These are phyloP conservation scores for Penicillium sp. DNA, from an alignment of 2,329 filamentous ascomycete species.

Conservation along the genomic window DNA sequence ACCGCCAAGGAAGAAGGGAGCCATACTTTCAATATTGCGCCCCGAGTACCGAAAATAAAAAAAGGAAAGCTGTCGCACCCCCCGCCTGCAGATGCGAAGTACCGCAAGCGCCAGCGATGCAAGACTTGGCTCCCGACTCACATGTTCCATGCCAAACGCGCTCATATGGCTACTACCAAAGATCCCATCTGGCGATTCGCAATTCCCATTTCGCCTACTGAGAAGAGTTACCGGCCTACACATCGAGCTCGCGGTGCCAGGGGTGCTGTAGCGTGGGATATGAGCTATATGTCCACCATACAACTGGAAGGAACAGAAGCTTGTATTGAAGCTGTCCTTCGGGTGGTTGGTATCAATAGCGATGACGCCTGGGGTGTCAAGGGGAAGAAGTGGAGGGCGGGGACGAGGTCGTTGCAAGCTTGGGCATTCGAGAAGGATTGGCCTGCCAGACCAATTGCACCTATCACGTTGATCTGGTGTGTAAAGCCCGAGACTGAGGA, in stretches of 20 bases:
- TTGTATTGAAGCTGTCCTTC: slow-evolving; percentile 69
- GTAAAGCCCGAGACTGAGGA: slow-evolving; percentile 44
- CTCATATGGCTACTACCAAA: slow-evolving; percentile 79
- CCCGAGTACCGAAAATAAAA: slow-evolving; percentile 66
- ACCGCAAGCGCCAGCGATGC: slow-evolving; percentile 79
- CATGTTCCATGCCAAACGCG: slow-evolving; percentile 88
- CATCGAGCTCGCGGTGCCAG: slow-evolving; percentile 76
- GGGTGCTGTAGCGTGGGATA: slow-evolving; percentile 87
- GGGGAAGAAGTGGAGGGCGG: slow-evolving; percentile 71
- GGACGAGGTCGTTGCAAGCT: slow-evolving; percentile 60
- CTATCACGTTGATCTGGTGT: slow-evolving; percentile 76
- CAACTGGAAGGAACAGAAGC: slow-evolving; percentile 68
- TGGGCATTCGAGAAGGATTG: slow-evolving; percentile 63
- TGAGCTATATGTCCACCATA: slow-evolving; percentile 90
- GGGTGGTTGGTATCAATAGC: slow-evolving; percentile 62
- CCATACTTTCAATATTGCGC: slow-evolving; percentile 43
- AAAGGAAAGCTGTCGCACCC: slow-evolving; percentile 71
- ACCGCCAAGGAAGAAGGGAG: slow-evolving; percentile 31
- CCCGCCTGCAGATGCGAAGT: slow-evolving; percentile 66
- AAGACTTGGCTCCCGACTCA: slow-evolving; percentile 97
- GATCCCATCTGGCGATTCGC: slow-evolving; percentile 89
- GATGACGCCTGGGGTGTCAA: slow-evolving; percentile 65
- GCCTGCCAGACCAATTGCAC: slow-evolving; percentile 65
- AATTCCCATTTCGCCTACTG: slow-evolving; percentile 79
- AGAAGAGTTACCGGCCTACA: slow-evolving; percentile 86